Base-by-base conservation (phyloP, 2,329 filamentous ascomycete species). In the Neofusicoccum kwambonambiense region DNA sequence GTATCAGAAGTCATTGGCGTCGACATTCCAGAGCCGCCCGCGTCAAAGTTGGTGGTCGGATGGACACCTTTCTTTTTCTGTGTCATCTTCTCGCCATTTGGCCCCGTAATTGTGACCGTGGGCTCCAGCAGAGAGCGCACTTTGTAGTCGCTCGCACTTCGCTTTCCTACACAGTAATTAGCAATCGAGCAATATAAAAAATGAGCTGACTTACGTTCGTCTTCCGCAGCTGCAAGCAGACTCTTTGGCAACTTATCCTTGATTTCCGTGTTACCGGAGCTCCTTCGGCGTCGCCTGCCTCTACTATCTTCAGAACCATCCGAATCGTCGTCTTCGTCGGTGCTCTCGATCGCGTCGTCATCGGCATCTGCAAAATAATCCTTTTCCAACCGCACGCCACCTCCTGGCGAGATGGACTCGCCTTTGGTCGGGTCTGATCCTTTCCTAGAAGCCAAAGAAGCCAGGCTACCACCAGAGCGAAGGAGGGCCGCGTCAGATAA, bases 31-130 rank as follows among this genome's bases (percentile, higher is more conserved):
- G 89, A 77, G 79, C 84, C 84, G 13, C 85, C 83, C 65, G 88
- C 81, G 72, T 97, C 93, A 74, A 93, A 97, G 74, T 89, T 95
- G 11, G 91, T 96, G 62, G 87, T 87, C 1, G 93, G 93, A 74
- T 96, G 93, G 11, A 95, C 86, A 2, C 84, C 83, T 73, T 87
- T 89, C 67, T 74, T 84, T 66, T 74, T 79, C 72, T 69, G 76
- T 41, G 68, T 76, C 68, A 81, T 79, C 69, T 84, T 87, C 64
- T 90, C 87, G 15, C 88, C 87, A 3, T 84, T 80, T 1, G 89
- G 85, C 35, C 82, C 84, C 0, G 87, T 91, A 35, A 90, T 77
- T 7, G 85, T 89, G 66, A 90, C 87, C 67, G 87, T 81, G 1
- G 89, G 88, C 57, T 91, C 89, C 15, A 91, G 80, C 1, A 91